Base-by-base conservation (phyloP, 805 yeast species). In the Teunomyces gatunensis region DNA sequence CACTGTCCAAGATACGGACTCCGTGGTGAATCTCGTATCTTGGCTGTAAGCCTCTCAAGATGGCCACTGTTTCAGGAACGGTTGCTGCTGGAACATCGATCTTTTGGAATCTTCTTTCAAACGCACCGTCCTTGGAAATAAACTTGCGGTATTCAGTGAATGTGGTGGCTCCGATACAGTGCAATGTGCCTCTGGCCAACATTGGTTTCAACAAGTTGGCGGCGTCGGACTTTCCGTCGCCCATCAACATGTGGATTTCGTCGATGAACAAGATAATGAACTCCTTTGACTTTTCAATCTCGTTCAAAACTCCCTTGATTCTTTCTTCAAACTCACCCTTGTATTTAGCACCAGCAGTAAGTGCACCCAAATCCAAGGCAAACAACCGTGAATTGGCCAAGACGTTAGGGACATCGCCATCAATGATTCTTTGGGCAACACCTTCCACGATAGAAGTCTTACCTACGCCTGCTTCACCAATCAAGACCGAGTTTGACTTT, bases 381-480 rank as follows among this genome's bases (percentile, higher is more conserved):
- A 85, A 92, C 47, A 94, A 75, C 53, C 85, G 83, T 54, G 96
- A 84, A 49, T 83, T 83, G 51, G 87, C 87, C 55, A 94, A 75
- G 53, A 92, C 89, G 21, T 83, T 80, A 37, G 99, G 99, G 12
- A 94, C 96, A 68, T 94, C 99, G 54, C 88, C 88, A 61, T 94
- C 97, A 50, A 94, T 83, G 53, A 94, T 89, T 71, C 99, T 80
- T 70, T 92, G 98, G 10, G 99, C 98, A 47, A 94, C 97, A 60
- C 98, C 99, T 73, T 94, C 99, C 45, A 94, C 96, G 58, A 94
- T 92, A 27, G 96, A 88, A 33, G 99, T 94, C 73, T 94, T 94
- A 78, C 99, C 99, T 46, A 94, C 97, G 82, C 99, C 99, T 36
- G 99, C 97, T 61, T 94, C 99, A 77, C 99, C 99, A 60, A 94